Evolutionary conservation across 2,329 filamentous ascomycete genomes (phyloP).

Genomic region (Talaromyces marneffei): DNA sequence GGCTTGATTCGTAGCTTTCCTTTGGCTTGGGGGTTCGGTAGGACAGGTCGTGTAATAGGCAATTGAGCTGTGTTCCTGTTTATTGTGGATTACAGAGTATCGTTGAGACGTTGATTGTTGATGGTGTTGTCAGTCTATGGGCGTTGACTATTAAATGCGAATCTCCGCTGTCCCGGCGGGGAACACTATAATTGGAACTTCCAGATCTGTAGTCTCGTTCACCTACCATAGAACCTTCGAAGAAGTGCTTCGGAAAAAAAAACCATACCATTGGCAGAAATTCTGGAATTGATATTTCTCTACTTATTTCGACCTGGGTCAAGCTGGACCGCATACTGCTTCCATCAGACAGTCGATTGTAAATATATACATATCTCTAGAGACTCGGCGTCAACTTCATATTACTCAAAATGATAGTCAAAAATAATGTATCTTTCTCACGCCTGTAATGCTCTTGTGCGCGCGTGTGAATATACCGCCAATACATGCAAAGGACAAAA

Average conservation of each 20-base stretch:
- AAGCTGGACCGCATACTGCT: background rate
- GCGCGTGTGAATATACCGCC: background rate
- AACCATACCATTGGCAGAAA: too few species aligned
- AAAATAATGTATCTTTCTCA: background rate
- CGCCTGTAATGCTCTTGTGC: background rate
- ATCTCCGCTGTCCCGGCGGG: background rate
- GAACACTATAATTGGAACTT: background rate
- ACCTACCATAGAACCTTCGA: background rate
- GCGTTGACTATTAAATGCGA: background rate
- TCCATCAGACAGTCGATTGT: background rate
- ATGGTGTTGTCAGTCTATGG: background rate
- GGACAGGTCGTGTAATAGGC: background rate
- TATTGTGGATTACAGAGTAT: background rate
- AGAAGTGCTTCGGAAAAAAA: too few species aligned
- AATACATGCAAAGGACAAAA: conserved; percentile 4
- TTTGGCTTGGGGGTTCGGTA: background rate
- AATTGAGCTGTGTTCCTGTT: background rate
- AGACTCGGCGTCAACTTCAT: too few species aligned
- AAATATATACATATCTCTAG: background rate
- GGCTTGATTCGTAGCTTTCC: background rate
- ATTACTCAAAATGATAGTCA: background rate
- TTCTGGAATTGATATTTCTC: background rate
- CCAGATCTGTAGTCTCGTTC: background rate
- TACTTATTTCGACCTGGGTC: background rate
- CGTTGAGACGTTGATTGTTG: background rate